These are phyloP conservation scores for Saccharomyces hybrid DNA, from an alignment of 1,139 yeast genomes.

Conservation along the genomic window DNA sequence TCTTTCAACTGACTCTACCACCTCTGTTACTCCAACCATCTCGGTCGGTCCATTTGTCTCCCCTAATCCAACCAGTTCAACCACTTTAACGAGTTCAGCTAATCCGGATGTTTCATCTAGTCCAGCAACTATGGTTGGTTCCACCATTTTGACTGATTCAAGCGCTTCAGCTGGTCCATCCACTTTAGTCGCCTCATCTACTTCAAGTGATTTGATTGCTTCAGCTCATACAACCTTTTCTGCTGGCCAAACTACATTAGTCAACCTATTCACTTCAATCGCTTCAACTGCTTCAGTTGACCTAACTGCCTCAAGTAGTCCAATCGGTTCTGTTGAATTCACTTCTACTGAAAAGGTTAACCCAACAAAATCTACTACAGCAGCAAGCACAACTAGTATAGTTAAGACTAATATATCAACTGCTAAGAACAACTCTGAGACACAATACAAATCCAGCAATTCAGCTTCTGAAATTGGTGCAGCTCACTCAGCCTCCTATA, in stretches of 20 bases:
- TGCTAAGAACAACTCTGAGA: background rate
- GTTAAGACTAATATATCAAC: background rate
- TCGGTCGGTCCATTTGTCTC: background rate
- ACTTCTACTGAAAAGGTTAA: background rate
- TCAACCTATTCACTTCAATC: background rate
- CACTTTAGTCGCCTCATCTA: background rate
- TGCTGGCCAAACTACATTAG: background rate
- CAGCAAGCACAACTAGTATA: background rate
- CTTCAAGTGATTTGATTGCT: background rate
- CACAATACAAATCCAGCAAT: background rate
- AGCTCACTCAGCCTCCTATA: background rate
- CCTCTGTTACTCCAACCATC: background rate
- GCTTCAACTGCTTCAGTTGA: background rate
- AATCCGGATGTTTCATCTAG: background rate
- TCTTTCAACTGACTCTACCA: background rate
- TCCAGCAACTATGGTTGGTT: background rate
- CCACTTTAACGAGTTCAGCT: background rate
- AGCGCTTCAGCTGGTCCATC: background rate
- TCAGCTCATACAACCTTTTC: background rate
- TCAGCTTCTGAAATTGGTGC: background rate
- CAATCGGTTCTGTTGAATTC: background rate
- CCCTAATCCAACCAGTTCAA: background rate
- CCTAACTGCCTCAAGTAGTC: background rate
- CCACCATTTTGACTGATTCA: background rate
- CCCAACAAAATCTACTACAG: background rate